Evolutionary conservation across 1,284 basidiomycete genomes (phyloP).

Genomic region (Chalciporus sp.): DNA sequence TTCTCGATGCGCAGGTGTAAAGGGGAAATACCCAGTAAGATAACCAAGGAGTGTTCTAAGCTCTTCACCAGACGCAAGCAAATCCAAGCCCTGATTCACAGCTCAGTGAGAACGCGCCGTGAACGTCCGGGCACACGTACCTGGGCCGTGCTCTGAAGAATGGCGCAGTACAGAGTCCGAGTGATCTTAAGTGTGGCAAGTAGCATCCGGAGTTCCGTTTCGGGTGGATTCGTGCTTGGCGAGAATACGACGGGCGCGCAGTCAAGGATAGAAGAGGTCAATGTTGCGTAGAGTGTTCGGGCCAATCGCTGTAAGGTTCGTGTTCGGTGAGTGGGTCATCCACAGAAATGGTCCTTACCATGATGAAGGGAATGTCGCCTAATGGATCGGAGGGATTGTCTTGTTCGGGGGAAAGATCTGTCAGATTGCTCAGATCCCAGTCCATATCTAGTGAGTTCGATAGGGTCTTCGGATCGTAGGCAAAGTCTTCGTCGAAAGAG

Average conservation of each 20-base stretch:
- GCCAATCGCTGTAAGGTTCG: slow-evolving; percentile 43
- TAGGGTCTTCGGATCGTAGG: slow-evolving; percentile 25
- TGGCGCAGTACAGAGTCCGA: slow-evolving; percentile 64
- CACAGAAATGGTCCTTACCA: slow-evolving; percentile 21
- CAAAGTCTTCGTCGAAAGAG: slow-evolving; percentile 36
- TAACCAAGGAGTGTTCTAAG: slow-evolving; percentile 65
- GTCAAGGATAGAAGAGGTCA: slow-evolving; percentile 85
- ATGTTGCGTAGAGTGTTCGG: slow-evolving; percentile 68
- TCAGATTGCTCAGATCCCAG: slow-evolving; percentile 30
- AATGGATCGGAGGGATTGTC: slow-evolving; percentile 14
- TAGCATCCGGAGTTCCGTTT: slow-evolving; percentile 67
- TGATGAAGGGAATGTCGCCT: slow-evolving; percentile 23
- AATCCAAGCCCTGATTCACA: slow-evolving; percentile 24
- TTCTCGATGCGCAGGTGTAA: slow-evolving; percentile 51
- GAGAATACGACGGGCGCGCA: slow-evolving; percentile 81
- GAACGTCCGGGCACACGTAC: slow-evolving; percentile 22
- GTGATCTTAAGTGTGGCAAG: slow-evolving; percentile 63
- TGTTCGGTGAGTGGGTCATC: slow-evolving; percentile 15
- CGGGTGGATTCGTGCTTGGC: slow-evolving; percentile 54
- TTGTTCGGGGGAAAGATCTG: slow-evolving; percentile 20
- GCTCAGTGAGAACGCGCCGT: slow-evolving; percentile 1
- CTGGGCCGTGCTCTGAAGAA: slow-evolving; percentile 43
- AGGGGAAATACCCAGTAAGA: slow-evolving; percentile 86
- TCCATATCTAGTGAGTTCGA: slow-evolving; percentile 10
- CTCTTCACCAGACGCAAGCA: slow-evolving; percentile 40